Conservation (phyloP, 495 filamentous ascomycete genomes). For the Xylaria acuta region DNA sequence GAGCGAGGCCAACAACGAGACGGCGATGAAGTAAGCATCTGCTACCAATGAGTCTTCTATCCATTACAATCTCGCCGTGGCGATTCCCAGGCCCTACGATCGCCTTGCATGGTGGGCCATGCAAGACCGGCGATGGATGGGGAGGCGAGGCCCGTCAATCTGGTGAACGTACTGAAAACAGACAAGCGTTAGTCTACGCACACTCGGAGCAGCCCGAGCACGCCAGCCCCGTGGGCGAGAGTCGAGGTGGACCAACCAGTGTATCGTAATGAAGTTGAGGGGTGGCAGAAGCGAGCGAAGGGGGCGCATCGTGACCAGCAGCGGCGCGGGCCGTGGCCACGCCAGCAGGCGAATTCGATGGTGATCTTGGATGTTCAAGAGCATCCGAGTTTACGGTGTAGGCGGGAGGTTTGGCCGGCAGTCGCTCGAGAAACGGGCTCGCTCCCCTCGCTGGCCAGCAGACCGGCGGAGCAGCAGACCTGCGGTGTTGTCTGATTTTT, state of each 20-base stretch:
- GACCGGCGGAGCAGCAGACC: background rate
- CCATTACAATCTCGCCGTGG: constrained; percentile 2
- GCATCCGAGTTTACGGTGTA: background rate
- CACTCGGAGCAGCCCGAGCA: background rate
- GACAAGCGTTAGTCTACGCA: background rate
- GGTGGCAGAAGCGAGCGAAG: constrained; percentile 46
- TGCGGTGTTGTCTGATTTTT: background rate
- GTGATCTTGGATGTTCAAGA: background rate
- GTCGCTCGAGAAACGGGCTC: background rate
- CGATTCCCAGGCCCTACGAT: background rate
- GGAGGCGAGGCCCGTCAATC: background rate
- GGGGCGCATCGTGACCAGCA: constrained; percentile 19
- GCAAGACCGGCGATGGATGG: background rate
- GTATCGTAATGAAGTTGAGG: constrained; percentile 77
- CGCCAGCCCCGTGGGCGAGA: background rate
- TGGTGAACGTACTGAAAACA: constrained; percentile 12
- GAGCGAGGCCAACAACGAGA: constrained; percentile 67
- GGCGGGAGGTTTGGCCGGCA: background rate
- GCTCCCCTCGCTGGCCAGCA: background rate
- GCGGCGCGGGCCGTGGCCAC: background rate
- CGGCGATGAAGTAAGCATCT: constrained; percentile 75
- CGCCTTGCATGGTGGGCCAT: background rate
- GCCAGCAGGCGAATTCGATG: background rate
- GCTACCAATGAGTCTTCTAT: constrained; percentile 48
- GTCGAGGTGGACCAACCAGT: constrained; percentile 33